Evolutionary conservation across 1,284 basidiomycete genomes (phyloP), one percentile per base, ranked within the genome.

Genomic region (Chalciporus sp.): DNA sequence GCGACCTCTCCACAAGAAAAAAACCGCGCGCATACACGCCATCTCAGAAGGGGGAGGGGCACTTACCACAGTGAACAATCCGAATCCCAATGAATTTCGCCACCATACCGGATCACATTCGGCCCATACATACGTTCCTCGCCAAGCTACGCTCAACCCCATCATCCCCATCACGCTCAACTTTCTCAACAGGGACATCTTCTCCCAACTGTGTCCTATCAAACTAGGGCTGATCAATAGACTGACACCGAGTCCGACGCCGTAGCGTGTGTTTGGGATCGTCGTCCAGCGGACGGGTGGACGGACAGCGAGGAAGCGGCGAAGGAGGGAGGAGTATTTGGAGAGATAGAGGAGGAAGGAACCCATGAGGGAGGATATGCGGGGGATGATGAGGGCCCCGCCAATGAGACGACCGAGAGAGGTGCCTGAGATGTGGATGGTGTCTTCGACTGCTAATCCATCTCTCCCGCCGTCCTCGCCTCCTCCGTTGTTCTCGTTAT

Each of bases 91-190:
- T 3, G 82, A 72, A 64, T 90, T 91, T 42, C 88, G 73, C 88
- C 88, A 90, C 88, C 88, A 90, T 10, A 90, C 85, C 11, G 88
- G 88, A 67, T 90, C 88, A 45, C 78, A 76, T 56, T 83, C 81
- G 7, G 76, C 74, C 85, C 83, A 90, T 7, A 76, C 75, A 53
- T 74, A 75, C 12, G 82, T 81, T 19, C 84, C 85, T 16, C 80
- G 76, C 72, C 78, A 79, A 0, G 84, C 70, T 9, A 81, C 70
- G 37, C 77, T 73, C 56, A 81, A 56, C 1, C 76, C 73, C 40
- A 80, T 59, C 54, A 70, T 69, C 28, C 79, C 51, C n/a, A 69
- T 70, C 27, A 72, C 57, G 16, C 68, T 69, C 6, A 65, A 50
- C 52, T 58, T 61, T 40, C 53, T 62, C 52, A 70, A 44, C 48